Conservation (phyloP, 1,139 yeast species). For the Saccharomyces hybrid region DNA sequence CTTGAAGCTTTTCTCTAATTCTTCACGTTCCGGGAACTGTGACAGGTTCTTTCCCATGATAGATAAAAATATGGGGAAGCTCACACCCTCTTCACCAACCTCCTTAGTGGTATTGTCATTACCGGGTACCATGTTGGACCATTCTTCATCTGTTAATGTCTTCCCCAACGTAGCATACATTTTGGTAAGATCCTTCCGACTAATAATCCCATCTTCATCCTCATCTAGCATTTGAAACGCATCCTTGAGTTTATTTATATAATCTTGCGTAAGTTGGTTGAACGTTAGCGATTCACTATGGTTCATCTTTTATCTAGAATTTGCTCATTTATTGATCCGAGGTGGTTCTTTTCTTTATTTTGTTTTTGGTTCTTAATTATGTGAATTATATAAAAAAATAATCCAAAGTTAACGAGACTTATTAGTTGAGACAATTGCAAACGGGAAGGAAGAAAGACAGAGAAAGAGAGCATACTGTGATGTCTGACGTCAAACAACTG, state of each 20-base stretch:
- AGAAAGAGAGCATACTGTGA: too few species aligned
- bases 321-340: background rate
- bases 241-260: constrained; percentile 41
- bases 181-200: constrained; percentile 50
- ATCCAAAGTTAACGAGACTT: too few species aligned
- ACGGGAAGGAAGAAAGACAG: constrained; percentile 3
- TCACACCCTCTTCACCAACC: constrained; percentile 37
- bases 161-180: constrained; percentile 49
- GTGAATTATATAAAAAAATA: background rate
- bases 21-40: constrained; percentile 52
- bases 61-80: constrained; percentile 64
- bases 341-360: background rate
- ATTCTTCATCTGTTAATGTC: constrained; percentile 35
- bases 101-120: constrained; percentile 12
- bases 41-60: constrained; percentile 56
- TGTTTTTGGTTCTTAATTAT: too few species aligned
- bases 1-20: constrained; percentile 57
- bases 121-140: constrained; percentile 42
- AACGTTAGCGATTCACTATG: constrained; percentile 25
- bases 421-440: too few species aligned
- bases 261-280: constrained; percentile 28
- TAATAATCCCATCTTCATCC: constrained; percentile 66
- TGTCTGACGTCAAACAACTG: constrained; percentile 36
- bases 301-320: constrained; percentile 15
- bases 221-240: constrained; percentile 68